Evolutionary conservation across 1,284 basidiomycete genomes (phyloP), one percentile per base, ranked within the genome.

Genomic region (Omphalotus olearius): DNA sequence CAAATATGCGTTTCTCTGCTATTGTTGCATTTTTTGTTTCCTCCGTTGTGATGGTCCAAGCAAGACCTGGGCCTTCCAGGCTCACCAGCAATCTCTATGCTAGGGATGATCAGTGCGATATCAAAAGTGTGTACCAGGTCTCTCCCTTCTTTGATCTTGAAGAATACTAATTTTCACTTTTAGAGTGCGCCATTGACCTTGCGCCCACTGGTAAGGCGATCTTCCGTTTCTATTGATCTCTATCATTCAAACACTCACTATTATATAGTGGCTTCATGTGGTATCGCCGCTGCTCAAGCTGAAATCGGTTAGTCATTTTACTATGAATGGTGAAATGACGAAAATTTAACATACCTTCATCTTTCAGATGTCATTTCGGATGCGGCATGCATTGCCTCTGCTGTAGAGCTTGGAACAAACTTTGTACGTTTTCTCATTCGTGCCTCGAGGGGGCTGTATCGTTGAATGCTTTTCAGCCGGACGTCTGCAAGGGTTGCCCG

Each of bases 361-460:
- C 18, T 30, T 17, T 10, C 18, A 53, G 52, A 48, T 30, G 6
- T 48, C 23, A 26, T 48, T n/a, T 39, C 36, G 37, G 46, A 48
- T 17, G 46, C 10, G 14, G 46, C 46, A 14, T 48, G 46, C 18
- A 48, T 48, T 16, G 18, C n/a, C 11, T 37, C 46, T 14, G 46
- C 46, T 3, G n/a, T 48, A 40, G n/a, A 36, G 38, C 35, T 39
- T 16, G 46, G 46, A 16, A 40, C 23, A 6, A 23, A 48, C 20
- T 40, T 48, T 10, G 45, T 47, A 25, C 25, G 45, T 38, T 18
- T n/a, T 17, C n/a, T 23, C 23, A 23, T 23, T 23, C 23, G 10
- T 35, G 14, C 1, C 43, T 30, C n/a, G n/a, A n/a, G n/a, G n/a
- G n/a, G n/a, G n/a, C n/a, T n/a, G n/a, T n/a, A n/a, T 13, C 2